A percentile compares a stretch with the other conserved stretches of the same genome.
phyloP scores from a whole-genome alignment of 2,329 filamentous ascomycete genomes.

The Fusarium fracticaudum region DNA sequence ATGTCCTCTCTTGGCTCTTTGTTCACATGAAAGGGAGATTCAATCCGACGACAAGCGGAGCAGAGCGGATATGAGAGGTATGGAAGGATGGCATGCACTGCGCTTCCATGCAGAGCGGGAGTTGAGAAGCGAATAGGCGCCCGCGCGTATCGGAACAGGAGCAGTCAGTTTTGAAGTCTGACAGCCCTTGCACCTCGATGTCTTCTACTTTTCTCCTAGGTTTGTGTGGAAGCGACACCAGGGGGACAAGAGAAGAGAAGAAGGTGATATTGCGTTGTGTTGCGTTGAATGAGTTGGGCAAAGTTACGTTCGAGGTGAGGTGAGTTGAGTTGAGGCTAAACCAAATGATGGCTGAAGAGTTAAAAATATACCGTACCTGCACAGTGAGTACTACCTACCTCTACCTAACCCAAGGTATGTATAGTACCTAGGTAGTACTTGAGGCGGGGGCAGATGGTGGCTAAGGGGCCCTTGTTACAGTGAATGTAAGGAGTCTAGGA shows the following conservation, averaged over 20 bases:
- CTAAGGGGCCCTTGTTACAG: constrained; percentile 21
- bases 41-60: constrained; percentile 27
- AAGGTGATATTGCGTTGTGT: constrained; percentile 5
- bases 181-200: neutral
- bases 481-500: neutral
- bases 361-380: constrained; percentile 35
- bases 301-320: constrained; percentile 5
- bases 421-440: neutral
- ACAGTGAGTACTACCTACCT: constrained; percentile 10
- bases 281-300: constrained; percentile 8
- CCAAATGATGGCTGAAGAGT: constrained; percentile 29
- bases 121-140: constrained; percentile 27
- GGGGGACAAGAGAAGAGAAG: neutral
- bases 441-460: constrained; percentile 20
- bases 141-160: constrained; percentile 20
- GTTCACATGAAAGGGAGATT: constrained; percentile 18
- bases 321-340: constrained; percentile 25
- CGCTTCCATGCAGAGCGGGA: constrained; percentile 20
- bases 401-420: neutral
- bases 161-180: neutral
- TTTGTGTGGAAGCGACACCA: neutral
- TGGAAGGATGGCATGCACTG: constrained; percentile 5
- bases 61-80: constrained; percentile 6
- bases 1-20: neutral
- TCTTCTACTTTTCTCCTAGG: neutral